These are phyloP conservation scores for Kodamaea suecica DNA, from an alignment of 1,139 yeast species.

Conservation along the genomic window DNA sequence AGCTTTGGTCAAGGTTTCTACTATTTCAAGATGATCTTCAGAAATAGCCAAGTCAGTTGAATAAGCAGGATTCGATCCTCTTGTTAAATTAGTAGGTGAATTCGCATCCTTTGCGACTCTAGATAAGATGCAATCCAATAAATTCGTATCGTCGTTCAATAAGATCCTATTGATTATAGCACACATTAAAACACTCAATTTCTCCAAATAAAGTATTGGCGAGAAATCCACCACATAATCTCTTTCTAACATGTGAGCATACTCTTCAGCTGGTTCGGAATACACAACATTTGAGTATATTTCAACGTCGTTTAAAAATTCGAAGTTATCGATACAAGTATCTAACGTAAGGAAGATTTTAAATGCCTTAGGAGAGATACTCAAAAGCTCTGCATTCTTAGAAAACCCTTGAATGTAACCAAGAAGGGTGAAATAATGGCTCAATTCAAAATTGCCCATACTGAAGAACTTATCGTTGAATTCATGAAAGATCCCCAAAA, in stretches of 20 bases:
- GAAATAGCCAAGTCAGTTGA: slow-evolving; percentile 7
- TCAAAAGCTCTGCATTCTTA: slow-evolving; percentile 32
- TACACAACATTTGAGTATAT: slow-evolving; percentile 28
- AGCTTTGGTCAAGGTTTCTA: slow-evolving; percentile 30
- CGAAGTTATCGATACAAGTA: slow-evolving; percentile 38
- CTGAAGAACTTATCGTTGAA: slow-evolving; percentile 26
- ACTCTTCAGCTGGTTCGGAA: slow-evolving; percentile 21
- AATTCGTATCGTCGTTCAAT: slow-evolving; percentile 21
- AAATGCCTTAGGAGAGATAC: slow-evolving; percentile 26
- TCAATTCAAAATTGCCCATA: slow-evolving; percentile 23
- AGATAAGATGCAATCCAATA: slow-evolving; percentile 31
- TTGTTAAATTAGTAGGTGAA: not conserved
- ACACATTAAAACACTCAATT: slow-evolving; percentile 39
- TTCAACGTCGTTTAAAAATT: slow-evolving; percentile 41
- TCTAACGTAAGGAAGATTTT: slow-evolving; percentile 36
- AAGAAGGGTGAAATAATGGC: slow-evolving; percentile 42
- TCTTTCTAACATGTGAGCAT: slow-evolving; percentile 26
- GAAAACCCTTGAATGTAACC: slow-evolving; percentile 48
- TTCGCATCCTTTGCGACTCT: slow-evolving; percentile 20
- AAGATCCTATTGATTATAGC: slow-evolving; percentile 29
- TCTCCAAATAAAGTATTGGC: slow-evolving; percentile 46
- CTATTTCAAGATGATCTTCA: slow-evolving; percentile 18
- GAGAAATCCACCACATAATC: slow-evolving; percentile 33
- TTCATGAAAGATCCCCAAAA: slow-evolving; percentile 29
- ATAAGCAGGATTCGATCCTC: slow-evolving; percentile 7